phyloP scores from a whole-genome alignment of 257 asterid species.

The Forsythia suspensa region DNA sequence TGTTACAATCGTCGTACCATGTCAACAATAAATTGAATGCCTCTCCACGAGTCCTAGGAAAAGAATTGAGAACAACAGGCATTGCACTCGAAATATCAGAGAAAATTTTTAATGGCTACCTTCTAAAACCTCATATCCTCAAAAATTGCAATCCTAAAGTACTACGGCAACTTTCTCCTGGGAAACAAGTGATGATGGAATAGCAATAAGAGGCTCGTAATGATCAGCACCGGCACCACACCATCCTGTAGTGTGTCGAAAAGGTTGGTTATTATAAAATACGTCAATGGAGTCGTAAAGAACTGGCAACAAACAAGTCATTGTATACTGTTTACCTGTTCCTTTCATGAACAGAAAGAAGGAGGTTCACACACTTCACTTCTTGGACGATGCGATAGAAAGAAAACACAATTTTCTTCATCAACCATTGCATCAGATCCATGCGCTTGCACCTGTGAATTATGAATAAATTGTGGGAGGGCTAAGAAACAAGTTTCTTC shows the following conservation, averaged over 20 bases:
- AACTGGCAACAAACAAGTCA: neutral
- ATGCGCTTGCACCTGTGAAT: slow-evolving; percentile 85
- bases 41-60: slow-evolving; percentile 16
- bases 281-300: neutral
- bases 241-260: slow-evolving; percentile 62
- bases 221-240: slow-evolving; percentile 97
- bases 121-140: slow-evolving; percentile 6
- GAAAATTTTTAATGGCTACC: slow-evolving; percentile 12
- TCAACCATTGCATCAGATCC: slow-evolving; percentile 99
- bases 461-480: slow-evolving; percentile 6
- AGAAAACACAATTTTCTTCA: slow-evolving; percentile 89
- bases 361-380: slow-evolving; percentile 78
- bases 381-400: slow-evolving; percentile 89
- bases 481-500: slow-evolving; percentile 14
- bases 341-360: slow-evolving; percentile 97
- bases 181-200: slow-evolving; percentile 49
- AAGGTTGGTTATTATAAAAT: neutral
- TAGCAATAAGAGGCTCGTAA: slow-evolving; percentile 91
- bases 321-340: slow-evolving; percentile 54
- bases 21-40: slow-evolving; percentile 32
- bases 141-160: slow-evolving; percentile 39
- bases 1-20: neutral
- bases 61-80: slow-evolving; percentile 31
- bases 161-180: slow-evolving; percentile 89
- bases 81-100: slow-evolving; percentile 8